Conservation (phyloP, 2,329 filamentous ascomycete species). For the Penicillium occitanis region DNA sequence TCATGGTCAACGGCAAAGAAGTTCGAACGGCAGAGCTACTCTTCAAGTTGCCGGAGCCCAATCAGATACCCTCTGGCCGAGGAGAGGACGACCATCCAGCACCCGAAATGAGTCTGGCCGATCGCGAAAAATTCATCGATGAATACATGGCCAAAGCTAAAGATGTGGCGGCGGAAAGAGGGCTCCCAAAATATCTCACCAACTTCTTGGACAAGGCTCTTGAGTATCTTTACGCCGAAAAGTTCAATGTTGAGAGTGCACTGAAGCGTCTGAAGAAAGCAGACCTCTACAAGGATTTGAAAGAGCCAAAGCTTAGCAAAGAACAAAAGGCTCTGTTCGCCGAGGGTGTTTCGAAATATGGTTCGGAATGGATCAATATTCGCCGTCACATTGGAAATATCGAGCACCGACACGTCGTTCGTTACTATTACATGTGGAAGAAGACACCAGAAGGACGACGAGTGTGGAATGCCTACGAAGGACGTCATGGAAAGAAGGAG, state of each 20-base stretch:
- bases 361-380: conserved; percentile 82
- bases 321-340: conserved; percentile 88
- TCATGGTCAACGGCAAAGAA: conserved; percentile 63
- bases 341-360: conserved; percentile 83
- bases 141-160: conserved; percentile 73
- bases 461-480: conserved; percentile 86
- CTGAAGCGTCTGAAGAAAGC: conserved; percentile 67
- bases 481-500: conserved; percentile 87
- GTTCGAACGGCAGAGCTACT: conserved; percentile 71
- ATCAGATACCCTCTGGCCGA: conserved; percentile 46
- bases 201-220: conserved; percentile 86
- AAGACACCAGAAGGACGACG: conserved; percentile 82
- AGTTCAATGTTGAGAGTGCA: conserved; percentile 70
- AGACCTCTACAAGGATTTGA: conserved; percentile 69
- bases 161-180: conserved; percentile 63
- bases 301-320: conserved; percentile 76
- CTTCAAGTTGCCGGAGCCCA: conserved; percentile 70
- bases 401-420: conserved; percentile 75
- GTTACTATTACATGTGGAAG: conserved; percentile 98
- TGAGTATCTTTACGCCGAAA: conserved; percentile 67
- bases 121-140: conserved; percentile 63
- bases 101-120: conserved; percentile 35
- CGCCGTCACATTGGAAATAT: conserved; percentile 79
- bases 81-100: conserved; percentile 44
- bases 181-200: conserved; percentile 72